Conservation (phyloP, 441 rosid genomes). For the Macaranga tanarius region DNA sequence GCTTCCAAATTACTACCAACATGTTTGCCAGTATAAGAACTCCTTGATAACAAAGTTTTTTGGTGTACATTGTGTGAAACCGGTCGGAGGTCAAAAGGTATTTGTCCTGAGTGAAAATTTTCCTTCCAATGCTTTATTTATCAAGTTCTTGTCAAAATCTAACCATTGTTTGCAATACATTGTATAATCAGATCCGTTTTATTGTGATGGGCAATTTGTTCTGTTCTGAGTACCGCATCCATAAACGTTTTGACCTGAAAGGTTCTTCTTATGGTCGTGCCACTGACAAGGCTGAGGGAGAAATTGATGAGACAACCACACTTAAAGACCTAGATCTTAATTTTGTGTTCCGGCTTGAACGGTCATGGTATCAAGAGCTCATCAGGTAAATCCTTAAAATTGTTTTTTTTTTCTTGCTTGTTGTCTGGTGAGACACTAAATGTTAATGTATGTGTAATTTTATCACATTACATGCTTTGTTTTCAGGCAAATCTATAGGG, state of each 20-base stretch:
- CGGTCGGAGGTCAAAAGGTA: slow-evolving; percentile 94
- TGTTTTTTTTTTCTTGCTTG: not conserved
- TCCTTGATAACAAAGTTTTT: slow-evolving; percentile 90
- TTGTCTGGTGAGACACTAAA: not conserved
- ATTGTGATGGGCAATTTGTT: slow-evolving; percentile 87
- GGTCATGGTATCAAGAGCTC: slow-evolving; percentile 75
- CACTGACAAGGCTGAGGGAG: slow-evolving; percentile 66
- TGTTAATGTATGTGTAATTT: not conserved
- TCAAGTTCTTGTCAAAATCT: slow-evolving; percentile 1
- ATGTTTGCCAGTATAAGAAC: slow-evolving; percentile 66
- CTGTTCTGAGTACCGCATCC: slow-evolving; percentile 78
- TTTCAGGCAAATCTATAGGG: slow-evolving; percentile 76
- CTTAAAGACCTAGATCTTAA: slow-evolving; percentile 94
- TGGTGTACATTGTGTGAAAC: slow-evolving; percentile 92
- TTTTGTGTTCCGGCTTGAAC: slow-evolving; percentile 68
- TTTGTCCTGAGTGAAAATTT: slow-evolving; percentile 12
- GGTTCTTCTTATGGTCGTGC: slow-evolving; percentile 94
- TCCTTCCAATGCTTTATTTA: not conserved
- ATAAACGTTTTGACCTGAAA: slow-evolving; percentile 84
- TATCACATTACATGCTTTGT: not conserved
- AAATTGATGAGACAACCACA: slow-evolving; percentile 88
- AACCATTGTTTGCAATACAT: slow-evolving; percentile 17
- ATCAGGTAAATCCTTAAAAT: slow-evolving; percentile 45
- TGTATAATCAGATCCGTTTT: slow-evolving; percentile 58
- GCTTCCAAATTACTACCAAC: slow-evolving; percentile 80